phyloP scores from a whole-genome alignment of 352 stramenopile genomes.

The Lagenidium sp. region DNA sequence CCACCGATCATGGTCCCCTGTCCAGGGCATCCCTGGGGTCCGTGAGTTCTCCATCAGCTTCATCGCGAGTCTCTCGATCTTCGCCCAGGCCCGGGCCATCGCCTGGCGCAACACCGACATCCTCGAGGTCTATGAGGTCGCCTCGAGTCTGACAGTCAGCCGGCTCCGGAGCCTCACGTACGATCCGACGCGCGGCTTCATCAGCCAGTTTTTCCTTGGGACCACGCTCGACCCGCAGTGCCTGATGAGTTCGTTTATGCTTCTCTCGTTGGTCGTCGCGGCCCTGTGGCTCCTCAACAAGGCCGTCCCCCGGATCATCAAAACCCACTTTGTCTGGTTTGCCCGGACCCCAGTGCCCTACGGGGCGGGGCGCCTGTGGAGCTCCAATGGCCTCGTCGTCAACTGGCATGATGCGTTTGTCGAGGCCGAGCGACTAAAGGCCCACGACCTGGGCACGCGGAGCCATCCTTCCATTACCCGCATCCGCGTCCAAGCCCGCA shows the following conservation, averaged over 20 bases:
- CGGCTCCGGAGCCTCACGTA: not conserved
- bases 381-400: not conserved
- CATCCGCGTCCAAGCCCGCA: too few relatives aligned
- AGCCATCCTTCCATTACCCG: too few relatives aligned
- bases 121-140: not conserved
- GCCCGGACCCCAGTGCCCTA: not conserved
- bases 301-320: not conserved
- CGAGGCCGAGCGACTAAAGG: too few relatives aligned
- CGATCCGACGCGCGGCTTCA: not conserved
- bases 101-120: not conserved
- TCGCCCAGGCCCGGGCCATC: not conserved
- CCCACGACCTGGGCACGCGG: too few relatives aligned
- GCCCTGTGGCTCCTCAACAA: not conserved
- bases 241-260: not conserved
- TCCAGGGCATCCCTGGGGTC: slow-evolving; percentile 1
- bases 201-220: not conserved
- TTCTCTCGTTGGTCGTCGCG: not conserved
- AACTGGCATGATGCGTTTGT: too few relatives aligned
- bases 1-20: not conserved
- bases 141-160: not conserved
- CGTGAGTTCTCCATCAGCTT: slow-evolving; percentile 8
- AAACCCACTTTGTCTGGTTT: not conserved
- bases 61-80: slow-evolving; percentile 2
- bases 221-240: not conserved
- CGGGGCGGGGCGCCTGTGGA: not conserved